These are phyloP conservation scores for Suillus paluster DNA, from an alignment of 768 basidiomycete genomes.

Conservation along the genomic window DNA sequence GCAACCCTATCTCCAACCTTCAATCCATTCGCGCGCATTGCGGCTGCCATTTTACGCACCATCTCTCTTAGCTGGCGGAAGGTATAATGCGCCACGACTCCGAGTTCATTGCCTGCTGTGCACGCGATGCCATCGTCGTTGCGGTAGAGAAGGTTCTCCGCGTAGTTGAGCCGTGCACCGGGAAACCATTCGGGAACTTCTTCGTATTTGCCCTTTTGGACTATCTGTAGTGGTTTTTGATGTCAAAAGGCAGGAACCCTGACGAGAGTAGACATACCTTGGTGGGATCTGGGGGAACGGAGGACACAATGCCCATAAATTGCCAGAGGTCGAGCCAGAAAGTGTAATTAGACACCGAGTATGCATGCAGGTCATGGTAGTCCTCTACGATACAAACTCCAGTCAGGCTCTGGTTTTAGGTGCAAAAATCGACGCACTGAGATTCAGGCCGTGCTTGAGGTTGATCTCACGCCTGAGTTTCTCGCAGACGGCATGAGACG, in stretches of 20 bases:
- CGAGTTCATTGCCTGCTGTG: constrained; percentile 58
- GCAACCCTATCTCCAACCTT: constrained; percentile 68
- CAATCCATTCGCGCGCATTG: constrained; percentile 61
- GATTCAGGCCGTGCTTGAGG: constrained; percentile 59
- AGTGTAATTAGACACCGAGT: constrained; percentile 64
- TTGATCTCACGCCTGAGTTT: constrained; percentile 62
- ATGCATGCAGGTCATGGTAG: constrained; percentile 68
- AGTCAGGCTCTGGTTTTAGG: neutral
- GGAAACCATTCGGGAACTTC: constrained; percentile 75
- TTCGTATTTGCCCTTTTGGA: constrained; percentile 49
- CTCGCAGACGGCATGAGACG: constrained; percentile 51
- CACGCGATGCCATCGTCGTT: constrained; percentile 64
- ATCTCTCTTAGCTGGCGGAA: constrained; percentile 57
- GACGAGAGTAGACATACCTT: constrained; percentile 41
- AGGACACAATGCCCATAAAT: constrained; percentile 62
- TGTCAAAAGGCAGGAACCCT: constrained; percentile 1
- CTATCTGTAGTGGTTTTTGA: constrained; percentile 38
- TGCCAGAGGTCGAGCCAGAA: constrained; percentile 81
- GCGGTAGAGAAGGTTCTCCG: constrained; percentile 68
- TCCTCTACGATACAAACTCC: constrained; percentile 45
- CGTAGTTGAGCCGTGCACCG: constrained; percentile 67
- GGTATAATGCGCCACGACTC: constrained; percentile 47
- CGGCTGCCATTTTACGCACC: constrained; percentile 61
- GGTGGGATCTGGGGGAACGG: constrained; percentile 50
- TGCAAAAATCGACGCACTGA: constrained; percentile 40